phyloP scores from a whole-genome alignment of 2,329 filamentous ascomycete genomes.

The Xylaria sp. region DNA sequence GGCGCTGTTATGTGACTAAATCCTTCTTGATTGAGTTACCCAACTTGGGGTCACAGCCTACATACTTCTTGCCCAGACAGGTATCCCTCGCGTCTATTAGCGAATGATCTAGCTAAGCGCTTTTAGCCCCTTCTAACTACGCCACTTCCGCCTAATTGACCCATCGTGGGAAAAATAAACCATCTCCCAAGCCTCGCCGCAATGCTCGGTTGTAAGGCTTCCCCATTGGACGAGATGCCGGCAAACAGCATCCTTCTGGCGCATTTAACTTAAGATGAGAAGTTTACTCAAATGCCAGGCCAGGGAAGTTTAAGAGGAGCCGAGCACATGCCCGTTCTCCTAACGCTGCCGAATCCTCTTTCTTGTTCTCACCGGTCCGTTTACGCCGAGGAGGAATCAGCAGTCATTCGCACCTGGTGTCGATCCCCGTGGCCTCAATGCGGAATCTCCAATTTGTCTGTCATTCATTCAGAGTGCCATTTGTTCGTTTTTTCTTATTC shows the following conservation, averaged over 20 bases:
- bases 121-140: background rate
- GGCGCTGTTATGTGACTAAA: background rate
- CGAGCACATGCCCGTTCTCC: background rate
- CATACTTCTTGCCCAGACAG: background rate
- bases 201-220: background rate
- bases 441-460: background rate
- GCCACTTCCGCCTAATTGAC: background rate
- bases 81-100: slow-evolving; percentile 5
- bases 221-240: background rate
- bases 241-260: slow-evolving; percentile 10
- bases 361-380: slow-evolving; percentile 3
- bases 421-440: slow-evolving; percentile 20
- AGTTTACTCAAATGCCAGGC: background rate
- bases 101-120: background rate
- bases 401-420: slow-evolving; percentile 8
- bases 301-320: slow-evolving; percentile 14
- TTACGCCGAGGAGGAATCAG: slow-evolving; percentile 8
- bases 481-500: background rate
- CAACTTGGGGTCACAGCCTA: background rate
- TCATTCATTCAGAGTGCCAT: background rate
- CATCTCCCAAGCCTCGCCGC: background rate
- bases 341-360: slow-evolving; percentile 16
- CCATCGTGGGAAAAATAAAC: background rate
- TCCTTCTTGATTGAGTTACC: slow-evolving; percentile 18
- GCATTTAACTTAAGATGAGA: background rate